phyloP scores from a whole-genome alignment of 202 grass and related monocot species.

The Tripidium arundinaceum region DNA sequence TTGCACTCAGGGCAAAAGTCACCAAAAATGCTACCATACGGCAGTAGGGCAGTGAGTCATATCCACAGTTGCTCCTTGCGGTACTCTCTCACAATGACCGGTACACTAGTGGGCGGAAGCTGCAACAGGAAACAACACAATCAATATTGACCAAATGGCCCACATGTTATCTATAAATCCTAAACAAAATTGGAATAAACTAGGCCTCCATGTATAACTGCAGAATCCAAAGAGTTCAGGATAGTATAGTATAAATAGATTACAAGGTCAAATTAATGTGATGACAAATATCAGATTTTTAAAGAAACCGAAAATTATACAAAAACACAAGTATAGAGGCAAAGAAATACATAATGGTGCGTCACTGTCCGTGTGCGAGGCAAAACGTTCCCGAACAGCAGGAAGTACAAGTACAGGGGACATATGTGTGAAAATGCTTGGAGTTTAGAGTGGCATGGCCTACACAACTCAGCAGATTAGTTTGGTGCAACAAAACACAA shows the following conservation, averaged over 20 bases:
- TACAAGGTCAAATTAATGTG: not conserved
- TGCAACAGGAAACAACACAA: constrained; percentile 27
- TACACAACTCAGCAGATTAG: not conserved
- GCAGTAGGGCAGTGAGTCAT: constrained; percentile 26
- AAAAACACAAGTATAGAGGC: not conserved
- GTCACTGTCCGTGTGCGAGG: not conserved
- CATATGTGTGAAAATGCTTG: not conserved
- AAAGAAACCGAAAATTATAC: not conserved
- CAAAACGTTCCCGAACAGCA: not conserved
- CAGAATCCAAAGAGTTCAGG: not conserved
- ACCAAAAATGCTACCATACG: constrained; percentile 27
- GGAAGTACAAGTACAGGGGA: not conserved
- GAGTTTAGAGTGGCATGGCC: not conserved
- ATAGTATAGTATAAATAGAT: not conserved
- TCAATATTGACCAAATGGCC: not conserved
- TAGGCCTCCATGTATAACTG: not conserved
- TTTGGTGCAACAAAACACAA: not conserved
- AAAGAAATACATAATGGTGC: not conserved
- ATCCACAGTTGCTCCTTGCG: constrained; percentile 71
- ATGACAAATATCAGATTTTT: not conserved
- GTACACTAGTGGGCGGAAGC: constrained; percentile 78
- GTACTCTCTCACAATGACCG: constrained; percentile 73
- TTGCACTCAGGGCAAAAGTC: constrained; percentile 7
- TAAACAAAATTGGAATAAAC: not conserved
- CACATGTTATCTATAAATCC: not conserved